Evolutionary conservation across 2,329 filamentous ascomycete species (phyloP).

Genomic region (Mariannaea sp.): DNA sequence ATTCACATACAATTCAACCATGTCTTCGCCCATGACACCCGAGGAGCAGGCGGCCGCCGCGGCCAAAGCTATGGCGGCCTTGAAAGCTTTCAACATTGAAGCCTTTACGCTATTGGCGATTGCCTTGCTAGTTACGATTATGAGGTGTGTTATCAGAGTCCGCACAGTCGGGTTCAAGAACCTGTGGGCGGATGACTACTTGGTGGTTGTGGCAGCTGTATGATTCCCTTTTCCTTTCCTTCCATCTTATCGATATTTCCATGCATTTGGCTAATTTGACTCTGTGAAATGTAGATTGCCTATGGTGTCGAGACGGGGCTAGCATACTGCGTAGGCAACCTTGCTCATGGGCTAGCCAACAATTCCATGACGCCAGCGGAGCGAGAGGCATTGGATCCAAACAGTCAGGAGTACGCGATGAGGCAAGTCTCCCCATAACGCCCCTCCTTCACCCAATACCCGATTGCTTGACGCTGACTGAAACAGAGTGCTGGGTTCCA

Average conservation of each 20-base stretch:
- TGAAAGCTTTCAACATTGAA: conserved; percentile 39
- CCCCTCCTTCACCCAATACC: neutral
- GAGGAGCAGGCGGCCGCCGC: conserved; percentile 30
- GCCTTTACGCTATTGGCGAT: conserved; percentile 53
- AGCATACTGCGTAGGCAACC: conserved; percentile 55
- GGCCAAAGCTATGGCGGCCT: conserved; percentile 31
- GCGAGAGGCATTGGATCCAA: conserved; percentile 49
- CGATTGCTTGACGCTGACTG: conserved; percentile 5
- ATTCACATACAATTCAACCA: conserved; percentile 3
- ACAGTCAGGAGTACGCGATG: conserved; percentile 50
- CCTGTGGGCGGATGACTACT: conserved; percentile 63
- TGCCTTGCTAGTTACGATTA: conserved; percentile 53
- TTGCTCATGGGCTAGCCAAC: conserved; percentile 58
- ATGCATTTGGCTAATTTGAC: neutral
- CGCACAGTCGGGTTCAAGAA: conserved; percentile 52
- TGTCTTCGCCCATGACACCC: conserved; percentile 25
- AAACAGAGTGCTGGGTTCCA: conserved; percentile 57
- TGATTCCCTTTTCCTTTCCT: conserved; percentile 6
- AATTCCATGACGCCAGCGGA: conserved; percentile 59
- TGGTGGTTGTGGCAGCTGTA: conserved; percentile 61
- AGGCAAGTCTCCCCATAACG: conserved; percentile 39
- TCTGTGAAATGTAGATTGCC: conserved; percentile 47
- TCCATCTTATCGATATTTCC: neutral
- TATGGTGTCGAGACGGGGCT: conserved; percentile 57
- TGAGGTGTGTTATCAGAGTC: conserved; percentile 57